Percentiles rank a stretch among this genome's conserved stretches.
phyloP scores from a whole-genome alignment of 495 filamentous ascomycete species.

The Hypoxylon lienhwacheense region DNA sequence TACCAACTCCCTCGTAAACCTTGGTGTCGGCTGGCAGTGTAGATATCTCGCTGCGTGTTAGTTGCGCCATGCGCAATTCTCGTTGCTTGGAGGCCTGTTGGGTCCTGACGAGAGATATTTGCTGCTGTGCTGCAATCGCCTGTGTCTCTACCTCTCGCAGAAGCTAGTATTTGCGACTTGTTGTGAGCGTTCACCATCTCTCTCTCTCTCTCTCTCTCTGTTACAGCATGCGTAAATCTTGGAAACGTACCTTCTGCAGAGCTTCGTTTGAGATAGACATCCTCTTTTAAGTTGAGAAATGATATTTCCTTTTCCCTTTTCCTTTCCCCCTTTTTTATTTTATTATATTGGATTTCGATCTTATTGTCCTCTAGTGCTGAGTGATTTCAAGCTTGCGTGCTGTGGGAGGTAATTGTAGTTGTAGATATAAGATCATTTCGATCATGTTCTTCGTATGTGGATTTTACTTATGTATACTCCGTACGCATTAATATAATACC shows the following conservation, averaged over 20 bases:
- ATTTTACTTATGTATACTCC: too few relatives aligned
- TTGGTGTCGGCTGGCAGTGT: conserved; percentile 75
- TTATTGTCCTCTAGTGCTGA: neutral
- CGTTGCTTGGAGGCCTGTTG: conserved; percentile 86
- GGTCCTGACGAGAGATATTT: conserved; percentile 82
- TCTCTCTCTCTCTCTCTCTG: too few relatives aligned
- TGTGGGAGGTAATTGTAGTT: too few relatives aligned
- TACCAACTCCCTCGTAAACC: conserved; percentile 93
- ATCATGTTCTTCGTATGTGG: too few relatives aligned
- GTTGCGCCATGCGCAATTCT: conserved; percentile 83
- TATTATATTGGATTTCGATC: too few relatives aligned
- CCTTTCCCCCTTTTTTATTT: neutral
- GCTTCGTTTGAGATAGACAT: conserved; percentile 98
- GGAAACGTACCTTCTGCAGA: conserved; percentile 74
- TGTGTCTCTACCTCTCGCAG: conserved; percentile 92
- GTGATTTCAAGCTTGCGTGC: too few relatives aligned
- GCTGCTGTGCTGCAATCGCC: conserved; percentile 83
- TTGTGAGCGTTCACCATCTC: too few relatives aligned
- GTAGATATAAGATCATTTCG: too few relatives aligned
- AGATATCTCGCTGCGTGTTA: conserved; percentile 81
- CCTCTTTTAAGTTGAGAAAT: neutral
- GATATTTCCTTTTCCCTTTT: neutral
- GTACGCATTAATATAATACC: neutral
- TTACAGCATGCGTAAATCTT: conserved; percentile 4
- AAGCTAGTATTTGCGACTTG: conserved; percentile 57